Percentiles rank a stretch among this genome's conserved stretches.
Conservation (phyloP, 768 basidiomycete species). For the Leccinum disarticulatum region DNA sequence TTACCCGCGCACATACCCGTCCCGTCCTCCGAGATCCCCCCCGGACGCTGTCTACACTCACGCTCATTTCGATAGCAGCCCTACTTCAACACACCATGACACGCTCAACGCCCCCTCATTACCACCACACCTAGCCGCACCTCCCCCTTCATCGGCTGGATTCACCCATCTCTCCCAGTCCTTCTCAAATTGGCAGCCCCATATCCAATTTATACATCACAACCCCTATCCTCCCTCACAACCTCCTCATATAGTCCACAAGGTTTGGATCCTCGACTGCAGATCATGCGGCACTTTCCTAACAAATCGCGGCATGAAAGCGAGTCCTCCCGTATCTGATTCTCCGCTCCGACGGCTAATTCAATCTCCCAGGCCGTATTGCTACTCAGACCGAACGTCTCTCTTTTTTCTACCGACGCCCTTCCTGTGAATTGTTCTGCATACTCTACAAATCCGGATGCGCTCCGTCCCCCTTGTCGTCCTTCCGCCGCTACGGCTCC, state of each 20-base stretch:
- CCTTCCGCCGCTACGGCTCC: slow-evolving; percentile 33
- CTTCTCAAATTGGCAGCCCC: slow-evolving; percentile 32
- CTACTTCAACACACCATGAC: slow-evolving; percentile 13
- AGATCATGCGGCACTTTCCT: slow-evolving; percentile 70
- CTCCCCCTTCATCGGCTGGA: slow-evolving; percentile 22
- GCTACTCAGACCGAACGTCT: slow-evolving; percentile 76
- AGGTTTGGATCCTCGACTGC: slow-evolving; percentile 83
- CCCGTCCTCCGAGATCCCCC: slow-evolving; percentile 18
- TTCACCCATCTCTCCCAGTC: slow-evolving; percentile 29
- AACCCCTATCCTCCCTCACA: slow-evolving; percentile 47
- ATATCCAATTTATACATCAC: slow-evolving; percentile 36
- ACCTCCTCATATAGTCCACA: slow-evolving; percentile 49
- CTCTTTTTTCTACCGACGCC: slow-evolving; percentile 82
- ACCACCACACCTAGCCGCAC: slow-evolving; percentile 11
- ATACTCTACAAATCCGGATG: slow-evolving; percentile 49
- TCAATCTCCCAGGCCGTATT: slow-evolving; percentile 62
- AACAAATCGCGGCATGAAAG: slow-evolving; percentile 87
- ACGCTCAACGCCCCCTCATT: slow-evolving; percentile 14
- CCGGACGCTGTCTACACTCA: slow-evolving; percentile 20
- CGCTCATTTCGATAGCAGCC: slow-evolving; percentile 27
- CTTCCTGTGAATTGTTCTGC: slow-evolving; percentile 76
- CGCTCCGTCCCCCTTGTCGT: slow-evolving; percentile 39
- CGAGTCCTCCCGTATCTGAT: slow-evolving; percentile 29
- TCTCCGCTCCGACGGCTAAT: slow-evolving; percentile 5
- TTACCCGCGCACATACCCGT: slow-evolving; percentile 22